A percentile compares a stretch with the other conserved stretches of the same genome.
These are phyloP conservation scores for Crucibulum laeve DNA, from an alignment of 768 basidiomycete species.

Conservation along the genomic window DNA sequence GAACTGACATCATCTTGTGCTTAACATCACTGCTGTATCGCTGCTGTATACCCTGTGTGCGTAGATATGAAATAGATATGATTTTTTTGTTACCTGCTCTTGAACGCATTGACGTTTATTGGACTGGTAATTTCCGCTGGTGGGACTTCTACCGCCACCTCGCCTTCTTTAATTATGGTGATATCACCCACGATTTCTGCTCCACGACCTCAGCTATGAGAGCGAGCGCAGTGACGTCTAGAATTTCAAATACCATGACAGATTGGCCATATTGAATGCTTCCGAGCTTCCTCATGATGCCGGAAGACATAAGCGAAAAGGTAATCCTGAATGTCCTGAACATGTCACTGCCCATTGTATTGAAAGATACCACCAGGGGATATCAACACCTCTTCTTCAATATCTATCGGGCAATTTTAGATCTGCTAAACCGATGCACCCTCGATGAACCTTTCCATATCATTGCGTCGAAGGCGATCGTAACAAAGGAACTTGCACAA, in stretches of 20 bases:
- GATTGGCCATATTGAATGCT: background rate
- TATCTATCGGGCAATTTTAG: background rate
- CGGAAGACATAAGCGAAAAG: background rate
- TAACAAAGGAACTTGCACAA: background rate
- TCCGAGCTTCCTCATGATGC: background rate
- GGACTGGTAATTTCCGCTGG: too few species aligned
- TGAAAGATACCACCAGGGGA: too few species aligned
- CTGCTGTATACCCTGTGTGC: too few species aligned
- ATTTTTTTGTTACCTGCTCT: background rate
- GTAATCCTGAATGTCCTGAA: background rate
- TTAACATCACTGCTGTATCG: too few species aligned
- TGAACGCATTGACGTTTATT: too few species aligned
- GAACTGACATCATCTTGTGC: too few species aligned
- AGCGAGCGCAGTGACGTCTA: background rate
- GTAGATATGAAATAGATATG: background rate
- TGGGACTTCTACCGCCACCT: too few species aligned
- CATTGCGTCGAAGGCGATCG: background rate
- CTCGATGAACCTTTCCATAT: conserved; percentile 1
- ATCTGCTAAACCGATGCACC: background rate
- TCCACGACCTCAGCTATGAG: too few species aligned
- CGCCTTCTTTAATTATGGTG: too few species aligned
- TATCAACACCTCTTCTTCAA: too few species aligned
- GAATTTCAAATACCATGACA: background rate
- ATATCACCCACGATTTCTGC: too few species aligned
- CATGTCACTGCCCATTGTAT: background rate